Percentiles rank a stretch among this genome's conserved stretches.
Conservation (phyloP, 108 stramenopile species). For the Skeletonema marinoi region DNA sequence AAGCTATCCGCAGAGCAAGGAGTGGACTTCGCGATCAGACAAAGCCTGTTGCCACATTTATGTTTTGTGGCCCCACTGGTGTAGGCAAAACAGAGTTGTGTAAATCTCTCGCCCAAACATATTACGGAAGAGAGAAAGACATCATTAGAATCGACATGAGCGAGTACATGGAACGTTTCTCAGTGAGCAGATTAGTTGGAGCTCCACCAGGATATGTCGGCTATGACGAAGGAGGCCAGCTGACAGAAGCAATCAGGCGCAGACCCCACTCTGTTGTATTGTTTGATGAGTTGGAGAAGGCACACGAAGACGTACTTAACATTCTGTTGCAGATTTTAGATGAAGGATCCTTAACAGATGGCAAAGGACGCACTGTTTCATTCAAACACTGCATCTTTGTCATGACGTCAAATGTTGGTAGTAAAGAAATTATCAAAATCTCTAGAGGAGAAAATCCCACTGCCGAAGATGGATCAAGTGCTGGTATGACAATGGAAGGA, state of each 20-base stretch:
- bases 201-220: conserved; percentile 94
- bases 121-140: conserved; percentile 85
- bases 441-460: conserved; percentile 51
- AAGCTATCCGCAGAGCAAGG: conserved; percentile 78
- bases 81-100: conserved; percentile 92
- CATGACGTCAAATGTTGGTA: conserved; percentile 96
- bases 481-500: conserved; percentile 48
- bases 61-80: conserved; percentile 89
- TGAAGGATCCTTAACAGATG: conserved; percentile 95
- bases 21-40: conserved; percentile 79
- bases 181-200: conserved; percentile 89
- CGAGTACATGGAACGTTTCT: conserved; percentile 95
- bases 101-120: conserved; percentile 85
- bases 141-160: conserved; percentile 93
- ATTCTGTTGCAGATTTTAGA: conserved; percentile 93
- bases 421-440: conserved; percentile 77
- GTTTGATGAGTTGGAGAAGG: conserved; percentile 88
- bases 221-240: conserved; percentile 95
- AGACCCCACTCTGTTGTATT: conserved; percentile 74
- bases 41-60: conserved; percentile 81
- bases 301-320: conserved; percentile 95
- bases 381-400: conserved; percentile 96
- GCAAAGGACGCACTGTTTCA: conserved; percentile 90
- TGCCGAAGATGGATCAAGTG: conserved; percentile 31
- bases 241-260: conserved; percentile 93